Evolutionary conservation across 2,329 filamentous ascomycete species (phyloP).

Genomic region (Dendrostoma leiphaemia): DNA sequence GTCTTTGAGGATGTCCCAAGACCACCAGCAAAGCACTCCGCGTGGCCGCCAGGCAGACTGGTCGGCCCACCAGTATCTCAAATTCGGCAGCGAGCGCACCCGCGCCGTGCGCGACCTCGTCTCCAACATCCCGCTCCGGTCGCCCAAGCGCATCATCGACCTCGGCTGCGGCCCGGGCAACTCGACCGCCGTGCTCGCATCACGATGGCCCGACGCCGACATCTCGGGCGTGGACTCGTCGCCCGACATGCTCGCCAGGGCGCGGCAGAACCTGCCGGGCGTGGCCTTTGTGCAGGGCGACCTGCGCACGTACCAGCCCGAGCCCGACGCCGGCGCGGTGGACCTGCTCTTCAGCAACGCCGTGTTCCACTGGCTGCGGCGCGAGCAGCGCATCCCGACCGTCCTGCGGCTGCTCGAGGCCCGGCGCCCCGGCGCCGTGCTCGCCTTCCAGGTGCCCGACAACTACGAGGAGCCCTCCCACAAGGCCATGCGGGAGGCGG

Average conservation of each 20-base stretch:
- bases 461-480: constrained; percentile 51
- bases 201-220: constrained; percentile 43
- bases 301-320: constrained; percentile 37
- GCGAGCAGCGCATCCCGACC: constrained; percentile 39
- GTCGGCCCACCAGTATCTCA: constrained; percentile 56
- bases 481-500: constrained; percentile 43
- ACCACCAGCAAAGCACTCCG: neutral
- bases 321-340: constrained; percentile 18
- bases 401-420: constrained; percentile 41
- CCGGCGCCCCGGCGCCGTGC: constrained; percentile 41
- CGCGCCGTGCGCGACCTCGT: constrained; percentile 53
- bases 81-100: constrained; percentile 52
- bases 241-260: constrained; percentile 53
- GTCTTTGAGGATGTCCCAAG: constrained; percentile 5
- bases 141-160: constrained; percentile 48
- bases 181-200: constrained; percentile 48
- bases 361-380: constrained; percentile 56
- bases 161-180: constrained; percentile 62
- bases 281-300: constrained; percentile 47
- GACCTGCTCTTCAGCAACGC: constrained; percentile 57
- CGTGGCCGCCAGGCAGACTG: constrained; percentile 37
- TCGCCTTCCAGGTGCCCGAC: constrained; percentile 52
- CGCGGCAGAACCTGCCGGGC: constrained; percentile 36
- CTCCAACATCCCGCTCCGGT: constrained; percentile 39
- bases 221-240: constrained; percentile 54